Evolutionary conservation across 768 basidiomycete genomes (phyloP), one percentile per base, ranked within the genome.

Genomic region (Suillus discolor): DNA sequence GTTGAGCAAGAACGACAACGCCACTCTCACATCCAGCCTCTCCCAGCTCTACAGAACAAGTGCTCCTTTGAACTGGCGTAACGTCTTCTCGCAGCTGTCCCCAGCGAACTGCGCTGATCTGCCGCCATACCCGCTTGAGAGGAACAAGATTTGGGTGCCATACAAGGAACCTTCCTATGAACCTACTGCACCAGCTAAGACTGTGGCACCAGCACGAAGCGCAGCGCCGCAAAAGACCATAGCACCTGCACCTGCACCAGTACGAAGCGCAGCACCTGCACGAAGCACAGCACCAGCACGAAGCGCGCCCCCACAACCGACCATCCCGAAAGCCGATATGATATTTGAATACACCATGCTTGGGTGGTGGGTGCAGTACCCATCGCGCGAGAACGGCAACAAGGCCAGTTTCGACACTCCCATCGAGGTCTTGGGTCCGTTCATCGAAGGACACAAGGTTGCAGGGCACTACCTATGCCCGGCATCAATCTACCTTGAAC

Each of bases 401-500:
- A 68, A 77, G 3, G 83, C 85, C 1, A 78, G 82, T 47, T 89
- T 88, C 70, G 82, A 88, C 72, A 86, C 84, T 0, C 83, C 88
- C 0, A 80, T 88, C 23, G 62, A 66, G 5, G 70, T 74, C 51
- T 63, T 91, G 8, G 79, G 78, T 16, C 65, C 69, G 16, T 81
- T 79, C 64, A 86, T 91, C 8, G 66, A 73, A 25, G 88, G 89
- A 0, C 90, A 91, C 65, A 78, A 71, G n/a, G 88, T 91, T 8
- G 84, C 80, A 7, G 85, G 81, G 5, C 63, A 80, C 41, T 79
- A 86, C 0, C 79, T 90, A 6, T 90, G 89, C 68, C 89, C 90
- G 12, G 89, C 87, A 1, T 89, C 88, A 0, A 82, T 90, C 2
- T 89, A 89, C 67, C 71, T 87, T 15, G 88, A 90, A 67, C 82